Evolutionary conservation across 2,329 filamentous ascomycete genomes (phyloP).

Genomic region (Paraphoma chrysanthemicola): DNA sequence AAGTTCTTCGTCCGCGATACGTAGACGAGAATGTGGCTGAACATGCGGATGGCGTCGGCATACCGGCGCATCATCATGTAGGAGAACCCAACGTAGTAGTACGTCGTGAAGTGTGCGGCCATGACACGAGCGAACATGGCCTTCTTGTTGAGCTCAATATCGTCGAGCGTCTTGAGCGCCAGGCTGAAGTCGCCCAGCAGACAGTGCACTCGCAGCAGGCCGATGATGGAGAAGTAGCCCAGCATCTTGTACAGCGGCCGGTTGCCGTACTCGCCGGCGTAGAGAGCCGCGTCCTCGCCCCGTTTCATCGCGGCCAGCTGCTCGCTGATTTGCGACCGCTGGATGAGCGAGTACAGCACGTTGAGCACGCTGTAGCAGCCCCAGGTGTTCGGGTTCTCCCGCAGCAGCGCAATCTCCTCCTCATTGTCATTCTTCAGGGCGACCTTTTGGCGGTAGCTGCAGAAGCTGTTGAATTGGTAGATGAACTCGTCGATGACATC

Average conservation of each 20-base stretch:
- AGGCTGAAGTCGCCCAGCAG: slow-evolving; percentile 97
- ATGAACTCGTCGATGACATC: slow-evolving; percentile 99
- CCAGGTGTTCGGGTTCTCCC: slow-evolving; percentile 98
- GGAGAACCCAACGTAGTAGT: slow-evolving; percentile 99
- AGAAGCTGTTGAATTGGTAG: slow-evolving; percentile 99
- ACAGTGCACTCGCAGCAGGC: slow-evolving; percentile 93
- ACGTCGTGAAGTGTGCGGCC: slow-evolving; percentile 99
- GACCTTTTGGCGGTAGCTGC: slow-evolving; percentile 91
- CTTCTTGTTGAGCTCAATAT: slow-evolving; percentile 99
- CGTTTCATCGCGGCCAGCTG: slow-evolving; percentile 94
- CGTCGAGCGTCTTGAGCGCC: slow-evolving; percentile 97
- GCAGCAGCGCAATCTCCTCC: slow-evolving; percentile 89
- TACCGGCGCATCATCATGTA: slow-evolving; percentile 99
- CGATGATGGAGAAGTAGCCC: slow-evolving; percentile 99
- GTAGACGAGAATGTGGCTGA: slow-evolving; percentile 99
- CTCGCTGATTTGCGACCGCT: slow-evolving; percentile 97
- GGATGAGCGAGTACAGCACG: slow-evolving; percentile 98
- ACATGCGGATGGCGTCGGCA: slow-evolving; percentile 99
- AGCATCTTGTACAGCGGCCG: slow-evolving; percentile 97
- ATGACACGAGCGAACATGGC: slow-evolving; percentile 99
- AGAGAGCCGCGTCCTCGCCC: slow-evolving; percentile 84
- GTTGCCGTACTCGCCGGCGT: slow-evolving; percentile 93
- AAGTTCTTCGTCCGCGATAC: slow-evolving; percentile 99
- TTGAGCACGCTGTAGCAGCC: slow-evolving; percentile 99
- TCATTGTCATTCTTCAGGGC: slow-evolving; percentile 84